Evolutionary conservation across 176 grass and related monocot species (phyloP).

Genomic region (Coix lacrymajobi): DNA sequence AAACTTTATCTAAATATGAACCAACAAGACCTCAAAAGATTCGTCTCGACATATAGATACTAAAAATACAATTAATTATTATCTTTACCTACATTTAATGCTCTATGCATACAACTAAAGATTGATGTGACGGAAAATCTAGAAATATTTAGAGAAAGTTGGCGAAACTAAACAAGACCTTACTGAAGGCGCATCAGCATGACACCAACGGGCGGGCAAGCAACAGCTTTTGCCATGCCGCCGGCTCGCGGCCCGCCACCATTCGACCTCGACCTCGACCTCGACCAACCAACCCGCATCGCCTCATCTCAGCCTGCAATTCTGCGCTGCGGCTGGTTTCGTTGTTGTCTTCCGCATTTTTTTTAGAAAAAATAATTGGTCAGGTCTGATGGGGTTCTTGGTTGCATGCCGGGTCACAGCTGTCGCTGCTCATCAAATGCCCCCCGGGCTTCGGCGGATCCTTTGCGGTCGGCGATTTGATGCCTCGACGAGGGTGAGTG

Average conservation of each 20-base stretch:
- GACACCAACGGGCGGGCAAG: not conserved
- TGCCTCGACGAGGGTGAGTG: not conserved
- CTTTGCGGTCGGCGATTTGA: slow-evolving; percentile 1
- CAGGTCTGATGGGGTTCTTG: slow-evolving; percentile 3
- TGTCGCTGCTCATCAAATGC: slow-evolving; percentile 27
- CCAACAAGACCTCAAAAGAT: too few relatives aligned
- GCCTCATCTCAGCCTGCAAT: not conserved
- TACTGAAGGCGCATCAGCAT: slow-evolving; percentile 2
- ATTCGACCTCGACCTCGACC: not conserved
- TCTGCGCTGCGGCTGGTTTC: not conserved
- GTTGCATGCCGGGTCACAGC: slow-evolving; percentile 29
- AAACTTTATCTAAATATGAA: too few relatives aligned
- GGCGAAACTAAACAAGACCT: too few relatives aligned
- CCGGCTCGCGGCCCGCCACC: slow-evolving; percentile 8
- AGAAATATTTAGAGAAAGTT: too few relatives aligned
- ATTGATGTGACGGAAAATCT: too few relatives aligned
- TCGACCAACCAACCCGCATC: not conserved
- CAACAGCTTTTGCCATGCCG: not conserved
- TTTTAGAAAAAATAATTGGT: not conserved
- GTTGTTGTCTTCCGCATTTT: not conserved
- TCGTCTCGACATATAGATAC: too few relatives aligned
- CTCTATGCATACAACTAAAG: too few relatives aligned
- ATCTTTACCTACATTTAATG: too few relatives aligned
- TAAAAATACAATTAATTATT: too few relatives aligned
- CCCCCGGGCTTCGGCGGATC: slow-evolving; percentile 21